phyloP scores from a whole-genome alignment of 352 stramenopile genomes.

The Phytophthora cryptogea region DNA sequence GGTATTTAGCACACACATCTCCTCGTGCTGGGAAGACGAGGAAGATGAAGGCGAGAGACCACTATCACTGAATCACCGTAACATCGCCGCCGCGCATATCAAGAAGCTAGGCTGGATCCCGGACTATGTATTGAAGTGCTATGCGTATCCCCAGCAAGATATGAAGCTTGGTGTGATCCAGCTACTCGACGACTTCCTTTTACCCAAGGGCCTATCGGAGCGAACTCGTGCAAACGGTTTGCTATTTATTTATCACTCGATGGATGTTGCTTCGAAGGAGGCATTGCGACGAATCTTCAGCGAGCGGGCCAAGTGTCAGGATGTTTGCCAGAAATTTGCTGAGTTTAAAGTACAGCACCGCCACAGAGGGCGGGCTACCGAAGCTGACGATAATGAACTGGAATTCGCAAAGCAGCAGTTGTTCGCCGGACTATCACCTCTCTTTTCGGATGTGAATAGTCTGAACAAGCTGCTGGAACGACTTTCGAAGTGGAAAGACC shows the following conservation, averaged over 20 bases:
- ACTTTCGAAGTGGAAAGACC: constrained; percentile 75
- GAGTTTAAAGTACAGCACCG: constrained; percentile 52
- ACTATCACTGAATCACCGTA: constrained; percentile 31
- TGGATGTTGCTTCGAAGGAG: constrained; percentile 74
- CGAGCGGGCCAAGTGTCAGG: constrained; percentile 62
- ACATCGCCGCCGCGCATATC: constrained; percentile 36
- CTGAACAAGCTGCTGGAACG: constrained; percentile 67
- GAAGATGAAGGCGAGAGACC: constrained; percentile 19
- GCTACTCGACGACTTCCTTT: constrained; percentile 82
- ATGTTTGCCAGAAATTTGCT: constrained; percentile 43
- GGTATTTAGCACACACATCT: constrained; percentile 78
- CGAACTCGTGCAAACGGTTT: constrained; percentile 61
- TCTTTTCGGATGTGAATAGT: constrained; percentile 66
- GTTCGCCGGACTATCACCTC: constrained; percentile 39
- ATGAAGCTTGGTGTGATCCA: constrained; percentile 83
- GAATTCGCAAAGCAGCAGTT: constrained; percentile 42
- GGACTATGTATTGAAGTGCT: constrained; percentile 87
- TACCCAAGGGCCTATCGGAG: constrained; percentile 71
- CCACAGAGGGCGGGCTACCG: constrained; percentile 17
- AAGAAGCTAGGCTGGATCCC: constrained; percentile 87
- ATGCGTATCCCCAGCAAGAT: constrained; percentile 84
- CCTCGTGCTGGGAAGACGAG: constrained; percentile 50
- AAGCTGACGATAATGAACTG: constrained; percentile 18
- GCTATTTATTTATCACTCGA: constrained; percentile 68
- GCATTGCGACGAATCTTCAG: constrained; percentile 69